Base-by-base conservation (phyloP, 2,329 filamentous ascomycete species). In the Penicillium sp. region DNA sequence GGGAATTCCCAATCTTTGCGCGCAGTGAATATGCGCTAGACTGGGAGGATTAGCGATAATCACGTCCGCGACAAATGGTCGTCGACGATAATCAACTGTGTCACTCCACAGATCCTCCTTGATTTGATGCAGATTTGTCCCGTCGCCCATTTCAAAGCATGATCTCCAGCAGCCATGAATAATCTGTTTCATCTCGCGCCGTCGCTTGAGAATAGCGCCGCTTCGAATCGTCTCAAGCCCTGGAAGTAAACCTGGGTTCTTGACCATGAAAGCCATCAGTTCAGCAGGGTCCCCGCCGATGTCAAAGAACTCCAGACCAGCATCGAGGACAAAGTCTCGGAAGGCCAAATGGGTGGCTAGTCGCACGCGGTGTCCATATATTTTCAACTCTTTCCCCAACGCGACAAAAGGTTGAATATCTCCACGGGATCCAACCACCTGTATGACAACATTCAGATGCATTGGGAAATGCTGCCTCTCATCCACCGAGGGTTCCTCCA, bases 201-300 rank as follows among this genome's bases (percentile, higher is more conserved):
- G 74, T 22, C 85, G 73, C 60, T 82, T 84, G 31, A 77, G 80
- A 32, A 94, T 78, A 56, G 92, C 87, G 9, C 87, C 87, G 44
- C 75, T 84, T 43, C 79, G 80, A 36, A 93, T 65, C 0, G 84
- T 80, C 32, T 87, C 81, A 33, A 90, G 76, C 0, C 83, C 83
- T 2, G 87, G 87, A 78, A 93, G 85, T 14, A 94, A 70, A 0
- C 85, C 85, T 0, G 86, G 85, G 50, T 92, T 84, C 62, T 89
- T 89, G 32, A 92, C 86, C 86, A 92, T 92, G 54, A 89, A 92
- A 1, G 86, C 84, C 84, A 87, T 88, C 30, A 87, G 69, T 52
- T 84, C 77, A 1, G 78, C 75, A 1, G 84, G 84, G 56, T 87
- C 82, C 3, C 83, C 84, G 12, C 83, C 82, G 33, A 87, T 84